phyloP scores from a whole-genome alignment of 2,329 filamentous ascomycete species.

The Verticillium isaacii region DNA sequence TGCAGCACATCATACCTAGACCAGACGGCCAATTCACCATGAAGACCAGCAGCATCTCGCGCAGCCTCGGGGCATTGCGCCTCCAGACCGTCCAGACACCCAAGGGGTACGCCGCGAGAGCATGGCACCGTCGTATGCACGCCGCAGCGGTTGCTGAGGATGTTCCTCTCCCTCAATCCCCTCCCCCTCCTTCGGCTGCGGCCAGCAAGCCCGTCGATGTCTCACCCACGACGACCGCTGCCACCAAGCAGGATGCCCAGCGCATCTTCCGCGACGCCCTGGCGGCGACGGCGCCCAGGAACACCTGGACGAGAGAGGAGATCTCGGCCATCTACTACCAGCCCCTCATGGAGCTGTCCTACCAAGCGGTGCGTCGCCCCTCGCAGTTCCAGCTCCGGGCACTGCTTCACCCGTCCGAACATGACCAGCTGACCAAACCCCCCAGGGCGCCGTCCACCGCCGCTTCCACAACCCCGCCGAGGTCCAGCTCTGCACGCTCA shows the following conservation, averaged over 20 bases:
- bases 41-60: neutral
- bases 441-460: constrained; percentile 70
- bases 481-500: constrained; percentile 88
- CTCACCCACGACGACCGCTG: neutral
- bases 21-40: neutral
- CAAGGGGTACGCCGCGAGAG: neutral
- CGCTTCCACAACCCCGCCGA: constrained; percentile 79
- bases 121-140: neutral
- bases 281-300: constrained; percentile 55
- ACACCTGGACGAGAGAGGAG: constrained; percentile 77
- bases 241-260: constrained; percentile 5
- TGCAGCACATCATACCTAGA: neutral
- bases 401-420: too few species aligned
- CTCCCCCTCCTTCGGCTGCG: neutral
- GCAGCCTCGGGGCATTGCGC: neutral
- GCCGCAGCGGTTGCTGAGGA: neutral
- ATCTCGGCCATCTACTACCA: constrained; percentile 78
- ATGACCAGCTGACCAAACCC: neutral
- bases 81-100: neutral
- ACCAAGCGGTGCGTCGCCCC: constrained; percentile 54
- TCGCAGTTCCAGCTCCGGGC: too few species aligned
- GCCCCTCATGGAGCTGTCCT: constrained; percentile 73
- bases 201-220: neutral
- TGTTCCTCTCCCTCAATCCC: neutral
- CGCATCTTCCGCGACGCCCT: constrained; percentile 47